These are phyloP conservation scores for Colletotrichum somersetense DNA, from an alignment of 2,329 filamentous ascomycete genomes.

Conservation along the genomic window DNA sequence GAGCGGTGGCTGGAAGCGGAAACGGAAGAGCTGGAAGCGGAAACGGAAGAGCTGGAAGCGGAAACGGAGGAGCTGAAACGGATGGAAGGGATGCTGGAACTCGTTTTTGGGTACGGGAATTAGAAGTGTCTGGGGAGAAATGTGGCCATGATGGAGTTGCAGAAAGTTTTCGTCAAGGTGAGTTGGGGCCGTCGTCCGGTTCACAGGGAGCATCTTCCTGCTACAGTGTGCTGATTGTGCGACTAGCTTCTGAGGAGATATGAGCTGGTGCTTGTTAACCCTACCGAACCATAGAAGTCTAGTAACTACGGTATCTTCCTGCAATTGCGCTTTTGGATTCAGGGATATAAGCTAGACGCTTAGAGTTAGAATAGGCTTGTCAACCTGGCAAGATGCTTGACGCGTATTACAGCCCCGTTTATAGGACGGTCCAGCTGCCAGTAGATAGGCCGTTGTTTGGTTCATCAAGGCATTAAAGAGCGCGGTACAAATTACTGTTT, in stretches of 20 bases:
- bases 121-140: conserved; percentile 55
- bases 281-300: conserved; percentile 48
- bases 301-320: background rate
- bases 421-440: no score
- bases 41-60: conserved; percentile 36
- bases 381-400: no score
- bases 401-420: no score
- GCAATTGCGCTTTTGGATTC: background rate
- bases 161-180: conserved; percentile 48
- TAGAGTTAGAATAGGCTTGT: no score
- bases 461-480: no score
- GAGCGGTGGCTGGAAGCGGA: no score
- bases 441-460: no score
- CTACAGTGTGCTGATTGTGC: conserved; percentile 15
- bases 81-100: conserved; percentile 54
- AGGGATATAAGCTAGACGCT: background rate
- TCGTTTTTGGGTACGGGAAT: conserved; percentile 55
- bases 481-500: no score
- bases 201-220: background rate
- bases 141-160: conserved; percentile 55
- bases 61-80: conserved; percentile 46
- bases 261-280: conserved; percentile 48
- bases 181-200: conserved; percentile 23
- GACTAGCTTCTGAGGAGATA: conserved; percentile 46
- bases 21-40: no score